phyloP scores from a whole-genome alignment of 225 moss, liverwort and hornwort species.

The Sphagnum contortum region DNA sequence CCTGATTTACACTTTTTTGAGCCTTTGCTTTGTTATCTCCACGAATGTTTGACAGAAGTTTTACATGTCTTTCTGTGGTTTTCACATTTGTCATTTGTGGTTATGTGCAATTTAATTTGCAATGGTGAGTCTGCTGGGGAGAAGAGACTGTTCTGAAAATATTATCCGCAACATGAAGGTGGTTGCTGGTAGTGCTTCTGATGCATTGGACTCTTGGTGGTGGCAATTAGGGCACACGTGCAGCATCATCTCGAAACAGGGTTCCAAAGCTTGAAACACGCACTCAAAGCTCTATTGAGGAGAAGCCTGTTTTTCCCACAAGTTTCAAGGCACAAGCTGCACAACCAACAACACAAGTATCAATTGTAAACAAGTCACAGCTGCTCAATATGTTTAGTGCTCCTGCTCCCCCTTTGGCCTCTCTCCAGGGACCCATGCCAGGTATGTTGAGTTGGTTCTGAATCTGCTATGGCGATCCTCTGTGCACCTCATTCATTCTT shows the following conservation, averaged over 20 bases:
- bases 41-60: too few species aligned
- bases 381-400: constrained; percentile 58
- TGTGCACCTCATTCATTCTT: too few species aligned
- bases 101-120: too few species aligned
- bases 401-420: constrained; percentile 41
- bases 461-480: not conserved
- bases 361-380: constrained; percentile 56
- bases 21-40: too few species aligned
- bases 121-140: too few species aligned
- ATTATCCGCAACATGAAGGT: too few species aligned
- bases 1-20: too few species aligned
- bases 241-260: constrained; percentile 17
- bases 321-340: constrained; percentile 14
- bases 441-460: constrained; percentile 32
- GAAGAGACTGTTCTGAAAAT: too few species aligned
- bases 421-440: constrained; percentile 22
- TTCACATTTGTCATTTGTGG: too few species aligned
- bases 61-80: too few species aligned
- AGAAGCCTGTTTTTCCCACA: constrained; percentile 14
- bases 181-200: too few species aligned
- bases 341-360: constrained; percentile 20
- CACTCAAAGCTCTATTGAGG: constrained; percentile 10
- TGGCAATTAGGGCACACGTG: constrained; percentile 14
- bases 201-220: constrained; percentile 6
- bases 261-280: constrained; percentile 16